Evolutionary conservation across 225 moss, liverwort and hornwort genomes (phyloP), one percentile per base, ranked within the genome.

Genomic region (Sphagnum contortum): DNA sequence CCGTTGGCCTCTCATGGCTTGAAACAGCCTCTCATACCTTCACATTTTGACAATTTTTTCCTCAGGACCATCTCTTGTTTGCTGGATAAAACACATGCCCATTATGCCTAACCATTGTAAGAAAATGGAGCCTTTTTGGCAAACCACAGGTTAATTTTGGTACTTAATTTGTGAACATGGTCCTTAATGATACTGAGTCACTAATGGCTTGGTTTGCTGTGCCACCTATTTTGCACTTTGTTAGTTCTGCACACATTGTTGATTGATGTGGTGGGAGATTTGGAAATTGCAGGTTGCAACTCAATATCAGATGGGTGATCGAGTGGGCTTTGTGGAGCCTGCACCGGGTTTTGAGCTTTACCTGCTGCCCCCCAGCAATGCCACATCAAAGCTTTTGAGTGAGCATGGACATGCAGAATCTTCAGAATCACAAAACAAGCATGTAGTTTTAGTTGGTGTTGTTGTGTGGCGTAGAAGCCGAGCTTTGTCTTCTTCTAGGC

Each of bases 381-480:
- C 83, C 65, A 91, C 89, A 71, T 73, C 81, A 57, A 83, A 89
- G 68, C 75, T 86, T n/a, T 74, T 91, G 59, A 72, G 75, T 72
- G 88, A 87, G 70, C 77, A 86, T 71, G 87, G 87, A 70, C 76
- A 87, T 64, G 66, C 75, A 63, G 72, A 73, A 72, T 64, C 75
- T 14, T 66, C 70, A 50, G 57, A 76, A 69, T 76, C 77, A 76
- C 73, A 66, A 57, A 71, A 61, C 76, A 83, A 75, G 72, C 83
- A 85, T 74, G 88, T 88, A 80, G 77, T 82, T 71, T 77, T 89
- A 79, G 89, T 91, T 69, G 91, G 91, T 75, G 94, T 94, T 67
- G 82, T 94, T 76, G 94, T 94, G 73, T 91, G 94, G 94, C 94
- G 94, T 77, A 91, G 80, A 89, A 83, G 79, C 83, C 82, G 83